Evolutionary conservation across 306 rosid genomes (phyloP).

Genomic region (Ziziphus jujuba): DNA sequence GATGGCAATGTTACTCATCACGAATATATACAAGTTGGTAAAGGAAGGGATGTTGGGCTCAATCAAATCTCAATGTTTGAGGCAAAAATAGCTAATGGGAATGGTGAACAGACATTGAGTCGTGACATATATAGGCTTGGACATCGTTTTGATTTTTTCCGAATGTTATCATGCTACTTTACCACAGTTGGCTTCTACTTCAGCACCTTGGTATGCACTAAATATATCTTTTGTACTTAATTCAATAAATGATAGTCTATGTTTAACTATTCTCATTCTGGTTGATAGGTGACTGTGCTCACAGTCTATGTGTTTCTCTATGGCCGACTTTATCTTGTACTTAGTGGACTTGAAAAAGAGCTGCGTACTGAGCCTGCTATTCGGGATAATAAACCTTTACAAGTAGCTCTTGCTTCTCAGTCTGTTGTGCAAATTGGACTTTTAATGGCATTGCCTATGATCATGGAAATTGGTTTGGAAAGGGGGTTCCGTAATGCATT

Average conservation of each 20-base stretch:
- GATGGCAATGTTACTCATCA: constrained; percentile 95
- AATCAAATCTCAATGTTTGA: constrained; percentile 97
- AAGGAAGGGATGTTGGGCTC: constrained; percentile 96
- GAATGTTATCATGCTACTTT: constrained; percentile 84
- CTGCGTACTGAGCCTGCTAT: constrained; percentile 52
- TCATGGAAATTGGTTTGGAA: constrained; percentile 95
- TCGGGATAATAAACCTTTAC: constrained; percentile 79
- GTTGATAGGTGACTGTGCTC: constrained; percentile 79
- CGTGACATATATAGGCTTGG: constrained; percentile 95
- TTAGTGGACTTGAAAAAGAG: constrained; percentile 79
- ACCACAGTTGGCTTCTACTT: constrained; percentile 93
- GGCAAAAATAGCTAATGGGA: constrained; percentile 95
- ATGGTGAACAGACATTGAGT: constrained; percentile 94
- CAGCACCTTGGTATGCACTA: constrained; percentile 78
- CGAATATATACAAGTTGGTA: constrained; percentile 97
- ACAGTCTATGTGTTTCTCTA: constrained; percentile 84
- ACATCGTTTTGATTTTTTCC: constrained; percentile 92
- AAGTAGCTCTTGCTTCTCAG: constrained; percentile 94
- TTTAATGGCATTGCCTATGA: constrained; percentile 91
- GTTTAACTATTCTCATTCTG: constrained; percentile 26
- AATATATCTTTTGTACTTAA: constrained; percentile 17
- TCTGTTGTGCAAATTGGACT: constrained; percentile 93
- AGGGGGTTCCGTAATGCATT: constrained; percentile 82
- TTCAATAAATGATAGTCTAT: constrained; percentile 14
- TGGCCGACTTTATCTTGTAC: constrained; percentile 91